These are phyloP conservation scores for Sedum album DNA, from an alignment of 164 flowering plant genomes.

Conservation along the genomic window DNA sequence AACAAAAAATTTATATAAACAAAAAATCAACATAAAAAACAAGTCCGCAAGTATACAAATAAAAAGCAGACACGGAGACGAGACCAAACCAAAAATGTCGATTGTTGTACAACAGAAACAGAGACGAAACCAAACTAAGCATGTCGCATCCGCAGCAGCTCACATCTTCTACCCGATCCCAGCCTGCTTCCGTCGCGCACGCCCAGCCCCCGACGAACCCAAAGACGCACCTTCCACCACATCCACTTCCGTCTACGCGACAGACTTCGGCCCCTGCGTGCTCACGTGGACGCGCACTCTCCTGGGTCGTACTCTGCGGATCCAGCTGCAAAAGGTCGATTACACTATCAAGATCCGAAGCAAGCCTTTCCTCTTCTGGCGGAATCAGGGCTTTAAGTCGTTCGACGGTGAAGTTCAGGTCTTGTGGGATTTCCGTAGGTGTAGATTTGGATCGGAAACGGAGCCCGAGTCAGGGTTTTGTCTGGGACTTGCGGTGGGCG, in stretches of 20 bases:
- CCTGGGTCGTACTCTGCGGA: conserved; percentile 33
- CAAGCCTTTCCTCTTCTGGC: conserved; percentile 63
- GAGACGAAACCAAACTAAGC: too few relatives aligned
- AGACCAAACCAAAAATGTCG: neutral
- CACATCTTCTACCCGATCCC: conserved; percentile 27
- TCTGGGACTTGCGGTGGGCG: conserved; percentile 40
- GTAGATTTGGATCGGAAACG: conserved; percentile 51
- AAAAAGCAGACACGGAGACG: neutral
- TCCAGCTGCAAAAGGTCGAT: conserved; percentile 14
- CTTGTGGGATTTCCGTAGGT: conserved; percentile 54
- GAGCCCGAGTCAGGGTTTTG: conserved; percentile 65
- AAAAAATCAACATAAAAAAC: too few relatives aligned
- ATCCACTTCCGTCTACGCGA: conserved; percentile 59
- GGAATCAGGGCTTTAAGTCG: conserved; percentile 43
- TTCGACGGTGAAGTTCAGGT: conserved; percentile 17
- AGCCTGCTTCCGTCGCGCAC: conserved; percentile 35
- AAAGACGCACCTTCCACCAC: conserved; percentile 32
- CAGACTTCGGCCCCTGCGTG: conserved; percentile 47
- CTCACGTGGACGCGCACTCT: conserved; percentile 65
- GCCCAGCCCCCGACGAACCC: conserved; percentile 8
- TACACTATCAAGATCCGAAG: conserved; percentile 36
- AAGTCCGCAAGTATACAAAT: neutral
- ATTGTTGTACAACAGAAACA: neutral
- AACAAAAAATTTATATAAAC: neutral
- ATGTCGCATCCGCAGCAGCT: neutral